Percentiles rank a stretch among this genome's conserved stretches.
These are phyloP conservation scores for Lachnellula cervina DNA, from an alignment of 2,329 filamentous ascomycete species.

Conservation along the genomic window DNA sequence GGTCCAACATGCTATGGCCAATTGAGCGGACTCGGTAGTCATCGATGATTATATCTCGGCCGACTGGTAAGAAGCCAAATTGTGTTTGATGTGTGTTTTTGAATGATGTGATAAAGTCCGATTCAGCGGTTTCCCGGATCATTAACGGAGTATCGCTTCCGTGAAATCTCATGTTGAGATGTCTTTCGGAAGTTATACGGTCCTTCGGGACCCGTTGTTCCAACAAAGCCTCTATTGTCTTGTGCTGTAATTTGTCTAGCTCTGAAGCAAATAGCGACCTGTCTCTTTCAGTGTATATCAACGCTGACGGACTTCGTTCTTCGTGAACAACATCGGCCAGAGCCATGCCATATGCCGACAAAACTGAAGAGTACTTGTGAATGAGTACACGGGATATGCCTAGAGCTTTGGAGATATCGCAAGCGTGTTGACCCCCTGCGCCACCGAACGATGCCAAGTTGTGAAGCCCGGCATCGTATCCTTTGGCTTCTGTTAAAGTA, in stretches of 20 bases:
- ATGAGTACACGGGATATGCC: constrained; percentile 82
- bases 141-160: constrained; percentile 86
- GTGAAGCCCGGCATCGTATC: constrained; percentile 70
- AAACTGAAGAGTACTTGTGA: constrained; percentile 79
- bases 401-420: constrained; percentile 76
- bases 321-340: constrained; percentile 89
- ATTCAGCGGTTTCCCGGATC: constrained; percentile 66
- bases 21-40: constrained; percentile 83
- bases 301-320: constrained; percentile 65
- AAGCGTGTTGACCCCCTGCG: constrained; percentile 84
- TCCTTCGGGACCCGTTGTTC: constrained; percentile 57
- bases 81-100: constrained; percentile 81
- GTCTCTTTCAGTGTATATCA: constrained; percentile 29
- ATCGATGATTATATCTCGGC: constrained; percentile 40
- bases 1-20: constrained; percentile 37
- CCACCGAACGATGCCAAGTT: constrained; percentile 92
- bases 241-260: not conserved
- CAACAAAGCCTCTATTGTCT: constrained; percentile 37
- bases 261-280: not conserved
- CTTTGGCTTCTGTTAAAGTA: constrained; percentile 84
- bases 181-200: constrained; percentile 81
- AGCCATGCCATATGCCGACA: constrained; percentile 90
- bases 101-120: constrained; percentile 74
- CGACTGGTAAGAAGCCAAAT: constrained; percentile 81
- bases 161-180: constrained; percentile 85